Evolutionary conservation across 2,329 filamentous ascomycete genomes (phyloP), one percentile per base, ranked within the genome.

Genomic region (Neonectria punicea): DNA sequence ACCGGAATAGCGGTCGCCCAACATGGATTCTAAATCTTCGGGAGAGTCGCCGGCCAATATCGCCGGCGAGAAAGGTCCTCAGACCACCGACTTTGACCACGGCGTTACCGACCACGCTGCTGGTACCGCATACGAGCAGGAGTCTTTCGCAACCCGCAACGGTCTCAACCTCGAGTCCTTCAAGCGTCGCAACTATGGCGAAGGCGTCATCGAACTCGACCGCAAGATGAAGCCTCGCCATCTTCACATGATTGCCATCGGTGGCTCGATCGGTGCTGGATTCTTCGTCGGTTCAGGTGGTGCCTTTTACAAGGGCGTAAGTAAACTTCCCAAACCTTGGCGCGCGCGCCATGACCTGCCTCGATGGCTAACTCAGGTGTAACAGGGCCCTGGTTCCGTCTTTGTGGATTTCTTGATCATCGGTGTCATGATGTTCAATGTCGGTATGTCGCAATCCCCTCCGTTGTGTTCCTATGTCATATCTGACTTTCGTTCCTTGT

Each of bases 241-340:
- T 78, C 78, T 89, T 71, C 85, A 89, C 77, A 88, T 89, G 86
- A 89, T 89, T 78, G 85, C 86, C 71, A 87, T 89, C 55, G 86
- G 86, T 75, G 87, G 86, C 63, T 87, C 86, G 34, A 89, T 89
- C 64, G 87, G 87, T 77, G 87, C 87, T 75, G 87, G 87, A 79
- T 87, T 89, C 80, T 89, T 89, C 76, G 87, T 89, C 73, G 86
- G 86, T 72, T 87, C 86, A 58, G 87, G 87, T 73, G 76, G 79
- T 70, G 86, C 87, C 51, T 80, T 89, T 11, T 73, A 73, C 69
- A 82, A 77, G 62, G 87, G 86, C 77, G 84, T 73, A 64, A 67
- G 71, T 68, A 3, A 11, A 28, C 49, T 18, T 51, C n/a, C 39
- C 8, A 8, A 4, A 13, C 6, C 22, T 30, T 34, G 30, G 47